Conservation (phyloP, 129 eudicot genomes). For the Arctium lappa region DNA sequence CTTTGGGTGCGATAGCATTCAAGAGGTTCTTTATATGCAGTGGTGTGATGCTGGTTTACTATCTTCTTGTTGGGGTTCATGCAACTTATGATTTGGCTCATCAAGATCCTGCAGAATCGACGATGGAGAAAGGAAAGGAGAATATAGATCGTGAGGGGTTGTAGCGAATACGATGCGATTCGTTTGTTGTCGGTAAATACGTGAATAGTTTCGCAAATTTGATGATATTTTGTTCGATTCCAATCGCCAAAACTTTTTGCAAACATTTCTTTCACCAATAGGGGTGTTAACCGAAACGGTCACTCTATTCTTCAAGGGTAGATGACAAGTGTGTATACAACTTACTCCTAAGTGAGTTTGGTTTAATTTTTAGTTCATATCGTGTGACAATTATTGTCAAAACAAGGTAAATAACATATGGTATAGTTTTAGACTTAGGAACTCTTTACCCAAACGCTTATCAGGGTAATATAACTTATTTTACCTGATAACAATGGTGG, state of each 20-base stretch:
- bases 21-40: slow-evolving; percentile 74
- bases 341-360: background rate
- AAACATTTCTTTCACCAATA: background rate
- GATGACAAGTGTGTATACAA: background rate
- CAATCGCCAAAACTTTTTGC: background rate
- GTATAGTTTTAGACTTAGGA: no score
- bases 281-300: background rate
- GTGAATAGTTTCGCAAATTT: background rate
- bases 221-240: background rate
- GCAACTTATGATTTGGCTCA: slow-evolving; percentile 88
- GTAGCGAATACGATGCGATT: background rate
- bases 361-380: background rate
- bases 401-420: background rate
- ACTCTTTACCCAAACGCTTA: no score
- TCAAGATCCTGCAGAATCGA: slow-evolving; percentile 19
- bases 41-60: slow-evolving; percentile 72
- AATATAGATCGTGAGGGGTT: slow-evolving; percentile 1
- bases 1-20: slow-evolving; percentile 57
- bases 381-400: background rate
- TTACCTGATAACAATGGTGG: no score
- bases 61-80: slow-evolving; percentile 71
- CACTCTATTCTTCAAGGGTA: background rate
- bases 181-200: slow-evolving; percentile 4
- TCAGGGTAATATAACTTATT: no score
- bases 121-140: slow-evolving; percentile 38